phyloP scores from a whole-genome alignment of 805 yeast genomes.

The Wickerhamiella qilinensis region DNA sequence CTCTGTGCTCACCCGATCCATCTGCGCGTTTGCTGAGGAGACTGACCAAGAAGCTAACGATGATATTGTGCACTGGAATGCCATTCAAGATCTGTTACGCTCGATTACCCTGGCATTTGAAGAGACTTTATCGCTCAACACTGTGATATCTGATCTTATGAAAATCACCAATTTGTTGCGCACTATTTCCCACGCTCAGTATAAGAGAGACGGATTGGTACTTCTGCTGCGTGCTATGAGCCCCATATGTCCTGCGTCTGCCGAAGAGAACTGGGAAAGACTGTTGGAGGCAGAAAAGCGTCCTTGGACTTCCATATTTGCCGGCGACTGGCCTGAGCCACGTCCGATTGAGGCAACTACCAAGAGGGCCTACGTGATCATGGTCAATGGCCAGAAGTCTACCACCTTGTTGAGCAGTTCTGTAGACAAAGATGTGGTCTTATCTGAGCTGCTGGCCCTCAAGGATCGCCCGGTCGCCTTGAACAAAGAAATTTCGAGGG shows the following conservation, averaged over 20 bases:
- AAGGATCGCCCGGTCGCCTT: not conserved
- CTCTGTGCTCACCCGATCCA: constrained; percentile 15
- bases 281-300: constrained; percentile 19
- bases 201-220: constrained; percentile 18
- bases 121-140: constrained; percentile 50
- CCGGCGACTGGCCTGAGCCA: constrained; percentile 48
- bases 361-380: constrained; percentile 33
- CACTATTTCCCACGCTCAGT: constrained; percentile 25
- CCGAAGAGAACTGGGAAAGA: constrained; percentile 69
- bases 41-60: constrained; percentile 16
- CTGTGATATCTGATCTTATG: constrained; percentile 81
- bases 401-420: not conserved
- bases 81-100: constrained; percentile 30
- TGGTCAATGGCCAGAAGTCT: constrained; percentile 49
- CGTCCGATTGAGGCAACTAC: not conserved
- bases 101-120: constrained; percentile 46
- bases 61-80: constrained; percentile 46
- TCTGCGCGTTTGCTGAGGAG: not conserved
- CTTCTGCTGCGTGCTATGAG: constrained; percentile 47
- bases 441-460: not conserved
- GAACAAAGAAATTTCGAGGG: not conserved
- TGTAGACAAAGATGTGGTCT: not conserved
- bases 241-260: constrained; percentile 67
- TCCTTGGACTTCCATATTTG: constrained; percentile 35
- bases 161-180: constrained; percentile 42